Conservation (phyloP, 805 yeast species). For the Wickerhamiella azyma region DNA sequence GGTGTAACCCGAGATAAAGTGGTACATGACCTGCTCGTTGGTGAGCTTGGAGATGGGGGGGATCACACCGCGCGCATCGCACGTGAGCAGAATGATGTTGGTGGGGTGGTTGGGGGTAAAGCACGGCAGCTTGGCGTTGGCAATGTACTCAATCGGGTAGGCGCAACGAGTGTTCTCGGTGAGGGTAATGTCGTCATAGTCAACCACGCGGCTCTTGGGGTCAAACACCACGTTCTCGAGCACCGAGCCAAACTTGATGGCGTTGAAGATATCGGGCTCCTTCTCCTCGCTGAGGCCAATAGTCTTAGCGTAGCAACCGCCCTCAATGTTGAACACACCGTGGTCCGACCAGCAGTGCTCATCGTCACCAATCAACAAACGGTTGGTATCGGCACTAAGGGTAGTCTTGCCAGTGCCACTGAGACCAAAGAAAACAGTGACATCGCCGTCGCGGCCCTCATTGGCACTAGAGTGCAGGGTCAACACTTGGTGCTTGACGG, state of each 20-base stretch:
- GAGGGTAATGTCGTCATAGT: slow-evolving; percentile 64
- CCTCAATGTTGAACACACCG: slow-evolving; percentile 98
- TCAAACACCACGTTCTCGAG: slow-evolving; percentile 88
- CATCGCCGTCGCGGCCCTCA: slow-evolving; percentile 78
- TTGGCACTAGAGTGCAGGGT: slow-evolving; percentile 93
- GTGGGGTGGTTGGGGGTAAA: slow-evolving; percentile 79
- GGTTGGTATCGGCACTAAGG: slow-evolving; percentile 86
- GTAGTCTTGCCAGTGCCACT: slow-evolving; percentile 99
- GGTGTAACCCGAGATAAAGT: slow-evolving; percentile 95
- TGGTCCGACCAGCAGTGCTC: slow-evolving; percentile 99
- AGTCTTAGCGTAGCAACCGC: slow-evolving; percentile 99
- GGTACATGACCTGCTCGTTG: slow-evolving; percentile 96
- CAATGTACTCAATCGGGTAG: slow-evolving; percentile 92
- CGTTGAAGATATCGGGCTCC: slow-evolving; percentile 95
- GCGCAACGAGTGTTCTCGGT: slow-evolving; percentile 99
- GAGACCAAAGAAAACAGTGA: slow-evolving; percentile 88
- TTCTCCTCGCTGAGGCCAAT: slow-evolving; percentile 76
- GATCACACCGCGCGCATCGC: slow-evolving; percentile 96
- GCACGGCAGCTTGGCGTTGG: slow-evolving; percentile 94
- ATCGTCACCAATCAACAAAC: slow-evolving; percentile 92
- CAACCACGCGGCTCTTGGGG: slow-evolving; percentile 63
- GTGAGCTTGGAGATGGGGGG: slow-evolving; percentile 93
- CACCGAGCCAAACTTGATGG: slow-evolving; percentile 87
- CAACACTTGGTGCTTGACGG: slow-evolving; percentile 77
- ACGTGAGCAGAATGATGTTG: slow-evolving; percentile 81